Conservation (phyloP, 139 green algal species). For the Micractinium conductrix region DNA sequence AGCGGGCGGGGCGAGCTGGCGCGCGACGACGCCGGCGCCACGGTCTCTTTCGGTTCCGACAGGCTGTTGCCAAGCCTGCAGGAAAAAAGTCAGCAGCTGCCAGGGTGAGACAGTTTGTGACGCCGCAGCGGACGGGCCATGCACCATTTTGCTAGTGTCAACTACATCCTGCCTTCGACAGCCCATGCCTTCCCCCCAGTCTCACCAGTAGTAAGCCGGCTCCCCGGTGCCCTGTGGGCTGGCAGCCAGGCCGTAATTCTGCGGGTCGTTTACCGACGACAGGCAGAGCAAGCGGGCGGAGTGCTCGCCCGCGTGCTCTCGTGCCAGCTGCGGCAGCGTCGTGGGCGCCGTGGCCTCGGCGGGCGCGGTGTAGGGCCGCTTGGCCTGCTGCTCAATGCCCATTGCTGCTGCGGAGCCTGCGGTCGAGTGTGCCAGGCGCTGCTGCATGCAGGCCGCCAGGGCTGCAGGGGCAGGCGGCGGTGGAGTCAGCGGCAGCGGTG, state of each 20-base stretch:
- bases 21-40: background rate
- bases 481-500: no score
- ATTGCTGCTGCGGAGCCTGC: background rate
- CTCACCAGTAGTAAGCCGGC: background rate
- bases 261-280: background rate
- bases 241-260: background rate
- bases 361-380: background rate
- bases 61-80: slow-evolving; percentile 7
- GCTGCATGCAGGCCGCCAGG: background rate
- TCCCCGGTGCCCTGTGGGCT: slow-evolving; percentile 6
- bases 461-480: background rate
- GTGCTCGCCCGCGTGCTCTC: background rate
- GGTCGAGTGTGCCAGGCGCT: background rate
- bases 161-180: no score
- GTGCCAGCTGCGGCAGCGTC: background rate
- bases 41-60: background rate
- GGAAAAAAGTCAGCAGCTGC: background rate
- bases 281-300: background rate
- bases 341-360: background rate
- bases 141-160: no score
- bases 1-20: background rate
- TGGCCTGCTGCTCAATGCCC: background rate
- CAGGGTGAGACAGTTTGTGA: background rate
- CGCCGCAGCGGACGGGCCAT: no score
- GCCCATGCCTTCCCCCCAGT: no score